phyloP scores from a whole-genome alignment of 768 basidiomycete genomes.

The Serendipita sp. region DNA sequence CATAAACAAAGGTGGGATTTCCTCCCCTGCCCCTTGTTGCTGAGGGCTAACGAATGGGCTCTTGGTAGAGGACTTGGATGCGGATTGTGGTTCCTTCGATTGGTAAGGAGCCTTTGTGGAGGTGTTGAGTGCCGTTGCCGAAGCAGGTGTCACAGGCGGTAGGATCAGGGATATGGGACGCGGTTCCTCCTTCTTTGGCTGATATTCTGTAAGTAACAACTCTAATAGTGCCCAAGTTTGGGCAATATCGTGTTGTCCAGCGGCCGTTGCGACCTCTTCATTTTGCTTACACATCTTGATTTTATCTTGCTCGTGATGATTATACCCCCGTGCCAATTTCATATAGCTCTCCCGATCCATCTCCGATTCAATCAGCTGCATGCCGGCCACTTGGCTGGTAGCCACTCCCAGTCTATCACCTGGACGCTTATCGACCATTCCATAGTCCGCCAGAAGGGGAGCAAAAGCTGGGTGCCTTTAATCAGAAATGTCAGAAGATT shows the following conservation, averaged over 20 bases:
- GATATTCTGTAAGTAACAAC: constrained; percentile 35
- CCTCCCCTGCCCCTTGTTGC: background rate
- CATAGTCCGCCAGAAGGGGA: background rate
- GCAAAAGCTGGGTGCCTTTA: background rate
- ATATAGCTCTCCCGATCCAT: background rate
- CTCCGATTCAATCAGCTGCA: background rate
- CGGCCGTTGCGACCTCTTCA: constrained; percentile 48
- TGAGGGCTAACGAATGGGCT: background rate
- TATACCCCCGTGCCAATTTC: constrained; percentile 14
- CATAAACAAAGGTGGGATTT: background rate
- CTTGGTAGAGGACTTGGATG: background rate
- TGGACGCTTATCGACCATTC: constrained; percentile 3
- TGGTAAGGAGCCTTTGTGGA: background rate
- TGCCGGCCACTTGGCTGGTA: background rate
- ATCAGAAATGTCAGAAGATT: background rate
- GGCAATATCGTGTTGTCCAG: constrained; percentile 37
- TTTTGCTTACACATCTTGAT: constrained; percentile 38
- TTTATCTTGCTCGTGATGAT: background rate
- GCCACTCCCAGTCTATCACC: background rate
- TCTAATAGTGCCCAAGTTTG: constrained; percentile 54
- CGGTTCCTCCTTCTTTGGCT: background rate
- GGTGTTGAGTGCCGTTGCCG: background rate
- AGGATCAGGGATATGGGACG: background rate
- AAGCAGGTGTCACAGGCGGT: background rate
- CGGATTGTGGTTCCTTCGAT: background rate